Evolutionary conservation across 768 basidiomycete genomes (phyloP), one percentile per base, ranked within the genome.

Genomic region (Suillus discolor): DNA sequence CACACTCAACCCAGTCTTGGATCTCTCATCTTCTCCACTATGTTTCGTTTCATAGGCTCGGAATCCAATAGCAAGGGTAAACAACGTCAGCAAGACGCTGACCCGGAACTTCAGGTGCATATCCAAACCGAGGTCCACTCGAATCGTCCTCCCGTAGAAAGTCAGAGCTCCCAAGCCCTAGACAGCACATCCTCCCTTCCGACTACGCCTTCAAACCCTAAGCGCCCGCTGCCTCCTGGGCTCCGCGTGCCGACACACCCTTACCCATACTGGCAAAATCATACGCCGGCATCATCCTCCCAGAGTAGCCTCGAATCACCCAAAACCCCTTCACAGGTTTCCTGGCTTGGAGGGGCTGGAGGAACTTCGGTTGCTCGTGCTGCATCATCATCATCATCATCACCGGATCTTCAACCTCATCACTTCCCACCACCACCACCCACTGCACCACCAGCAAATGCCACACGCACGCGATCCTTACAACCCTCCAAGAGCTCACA

Each of bases 311-410:
- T 74, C 70, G 67, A 77, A 66, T 74, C 80, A 63, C 70, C 71
- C 64, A 61, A 71, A 68, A 77, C 76, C 2, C 80, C 80, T n/a
- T 76, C 80, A 1, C 75, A 77, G 44, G 78, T 82, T 57, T 79
- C 78, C 13, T 82, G 81, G 82, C 64, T 80, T 57, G 63, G 68
- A 61, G 67, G 67, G 61, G 49, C 62, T 16, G 70, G 45, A 41
- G 72, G 13, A 39, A 66, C 59, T 70, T 67, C 67, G 16, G 28
- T 25, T 55, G 9, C 67, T 31, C n/a, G 44, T 25, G 62, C 42
- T 15, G 34, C 61, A 63, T 53, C 61, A 67, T 61, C 54, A 60
- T 39, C 61, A 63, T 53, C 61, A 67, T 61, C 54, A 60, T 39
- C 61, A 67, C 44, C 44, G 57, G 65, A 57, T 41, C 62, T 62